Evolutionary conservation across 345 rosid genomes (phyloP).

Genomic region (Citrus unshiu): DNA sequence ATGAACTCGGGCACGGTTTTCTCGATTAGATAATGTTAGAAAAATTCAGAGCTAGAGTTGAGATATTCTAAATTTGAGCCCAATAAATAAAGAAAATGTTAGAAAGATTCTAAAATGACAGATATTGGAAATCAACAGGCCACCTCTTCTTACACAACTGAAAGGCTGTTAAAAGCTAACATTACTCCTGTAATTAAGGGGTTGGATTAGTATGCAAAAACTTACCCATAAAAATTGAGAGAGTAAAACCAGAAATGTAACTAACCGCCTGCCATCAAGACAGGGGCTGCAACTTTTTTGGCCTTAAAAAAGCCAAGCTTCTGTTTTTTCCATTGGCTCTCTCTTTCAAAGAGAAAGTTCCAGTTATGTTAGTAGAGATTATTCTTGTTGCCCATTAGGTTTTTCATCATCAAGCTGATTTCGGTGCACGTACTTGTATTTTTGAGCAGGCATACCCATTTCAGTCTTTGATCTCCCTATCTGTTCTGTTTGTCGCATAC

Average conservation of each 20-base stretch:
- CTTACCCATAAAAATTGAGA: neutral
- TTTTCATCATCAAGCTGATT: neutral
- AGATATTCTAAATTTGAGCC: neutral
- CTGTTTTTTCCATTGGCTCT: conserved; percentile 34
- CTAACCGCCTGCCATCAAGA: neutral
- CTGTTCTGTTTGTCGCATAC: neutral
- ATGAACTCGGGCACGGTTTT: neutral
- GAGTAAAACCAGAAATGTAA: neutral
- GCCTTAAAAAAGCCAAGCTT: conserved; percentile 27
- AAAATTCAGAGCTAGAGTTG: neutral
- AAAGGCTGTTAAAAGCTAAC: neutral
- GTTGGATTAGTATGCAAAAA: neutral
- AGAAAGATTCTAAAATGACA: neutral
- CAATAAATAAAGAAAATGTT: neutral
- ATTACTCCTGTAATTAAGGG: neutral
- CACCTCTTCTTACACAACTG: neutral
- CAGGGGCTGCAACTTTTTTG: neutral
- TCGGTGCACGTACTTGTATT: conserved; percentile 24
- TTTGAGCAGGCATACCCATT: conserved; percentile 2
- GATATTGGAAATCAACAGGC: neutral
- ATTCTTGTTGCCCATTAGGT: neutral
- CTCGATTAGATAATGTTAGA: neutral
- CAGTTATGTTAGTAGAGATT: neutral
- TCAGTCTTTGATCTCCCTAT: conserved; percentile 1
- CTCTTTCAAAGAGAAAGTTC: conserved; percentile 49